These are phyloP conservation scores for Graphiopsis chlorocephala DNA, from an alignment of 2,329 filamentous ascomycete species.

Conservation along the genomic window DNA sequence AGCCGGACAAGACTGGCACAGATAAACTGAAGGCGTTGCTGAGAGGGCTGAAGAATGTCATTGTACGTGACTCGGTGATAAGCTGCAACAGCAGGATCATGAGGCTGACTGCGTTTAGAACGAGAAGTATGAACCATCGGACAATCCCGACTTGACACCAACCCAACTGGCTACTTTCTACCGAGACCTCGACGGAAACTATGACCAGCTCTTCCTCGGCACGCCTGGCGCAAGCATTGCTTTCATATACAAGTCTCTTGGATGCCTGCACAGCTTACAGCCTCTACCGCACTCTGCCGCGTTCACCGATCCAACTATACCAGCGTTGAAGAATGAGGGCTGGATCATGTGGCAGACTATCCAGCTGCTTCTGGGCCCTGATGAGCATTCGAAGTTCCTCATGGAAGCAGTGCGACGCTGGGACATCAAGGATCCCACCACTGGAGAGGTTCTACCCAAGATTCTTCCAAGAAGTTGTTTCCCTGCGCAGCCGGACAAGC, in stretches of 20 bases:
- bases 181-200: slow-evolving; percentile 45
- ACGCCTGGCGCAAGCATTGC: slow-evolving; percentile 74
- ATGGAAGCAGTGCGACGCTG: slow-evolving; percentile 77
- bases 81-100: not conserved
- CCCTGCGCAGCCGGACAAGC: slow-evolving; percentile 68
- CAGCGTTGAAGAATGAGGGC: slow-evolving; percentile 76
- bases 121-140: slow-evolving; percentile 41
- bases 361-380: slow-evolving; percentile 80
- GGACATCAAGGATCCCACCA: slow-evolving; percentile 70
- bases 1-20: slow-evolving; percentile 51
- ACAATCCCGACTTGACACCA: slow-evolving; percentile 48
- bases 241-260: slow-evolving; percentile 87
- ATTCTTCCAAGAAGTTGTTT: slow-evolving; percentile 65
- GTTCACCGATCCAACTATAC: slow-evolving; percentile 73
- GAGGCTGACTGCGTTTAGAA: slow-evolving; percentile 33
- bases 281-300: slow-evolving; percentile 46
- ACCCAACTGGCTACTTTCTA: slow-evolving; percentile 51
- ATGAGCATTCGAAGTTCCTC: slow-evolving; percentile 81
- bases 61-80: slow-evolving; percentile 34
- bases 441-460: slow-evolving; percentile 56
- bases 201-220: slow-evolving; percentile 68
- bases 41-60: slow-evolving; percentile 46
- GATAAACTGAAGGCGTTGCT: slow-evolving; percentile 46
- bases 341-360: slow-evolving; percentile 95
- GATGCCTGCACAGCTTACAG: slow-evolving; percentile 84